Percentiles rank a stretch among this genome's conserved stretches.
These are phyloP conservation scores for Fusarium palustre DNA, from an alignment of 2,329 filamentous ascomycete species.

Conservation along the genomic window DNA sequence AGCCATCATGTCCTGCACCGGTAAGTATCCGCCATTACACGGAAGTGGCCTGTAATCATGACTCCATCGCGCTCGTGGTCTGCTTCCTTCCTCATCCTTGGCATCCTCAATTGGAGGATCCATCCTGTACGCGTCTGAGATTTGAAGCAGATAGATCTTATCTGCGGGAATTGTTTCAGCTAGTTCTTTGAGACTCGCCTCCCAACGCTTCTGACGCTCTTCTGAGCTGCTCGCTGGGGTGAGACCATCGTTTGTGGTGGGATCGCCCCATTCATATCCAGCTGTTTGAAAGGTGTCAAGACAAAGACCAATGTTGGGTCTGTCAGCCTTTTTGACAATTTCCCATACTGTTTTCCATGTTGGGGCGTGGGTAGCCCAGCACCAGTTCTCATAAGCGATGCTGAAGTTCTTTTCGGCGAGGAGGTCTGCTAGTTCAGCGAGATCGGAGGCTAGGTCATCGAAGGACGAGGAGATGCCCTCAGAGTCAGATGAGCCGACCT, in stretches of 20 bases:
- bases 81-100: slow-evolving; percentile 62
- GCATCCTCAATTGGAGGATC: slow-evolving; percentile 63
- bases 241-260: slow-evolving; percentile 70
- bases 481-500: slow-evolving; percentile 74
- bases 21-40: slow-evolving; percentile 77
- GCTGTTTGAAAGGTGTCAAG: slow-evolving; percentile 83
- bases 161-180: slow-evolving; percentile 68
- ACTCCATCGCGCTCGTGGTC: slow-evolving; percentile 76
- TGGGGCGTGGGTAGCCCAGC: slow-evolving; percentile 78
- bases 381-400: slow-evolving; percentile 85
- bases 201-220: slow-evolving; percentile 64
- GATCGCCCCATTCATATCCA: slow-evolving; percentile 79
- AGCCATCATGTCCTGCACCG: slow-evolving; percentile 71
- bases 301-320: slow-evolving; percentile 77
- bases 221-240: slow-evolving; percentile 59
- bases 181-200: slow-evolving; percentile 67
- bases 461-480: slow-evolving; percentile 64
- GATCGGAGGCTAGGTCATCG: slow-evolving; percentile 67
- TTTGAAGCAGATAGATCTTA: slow-evolving; percentile 80
- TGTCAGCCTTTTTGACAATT: slow-evolving; percentile 71
- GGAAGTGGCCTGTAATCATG: slow-evolving; percentile 76
- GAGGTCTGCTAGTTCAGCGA: slow-evolving; percentile 72
- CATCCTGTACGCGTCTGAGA: slow-evolving; percentile 78
- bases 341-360: slow-evolving; percentile 77
- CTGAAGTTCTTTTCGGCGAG: slow-evolving; percentile 67